A percentile compares a stretch with the other conserved stretches of the same genome.
Evolutionary conservation across 2,329 filamentous ascomycete species (phyloP).

Genomic region (Aspergillus eucalypticola): DNA sequence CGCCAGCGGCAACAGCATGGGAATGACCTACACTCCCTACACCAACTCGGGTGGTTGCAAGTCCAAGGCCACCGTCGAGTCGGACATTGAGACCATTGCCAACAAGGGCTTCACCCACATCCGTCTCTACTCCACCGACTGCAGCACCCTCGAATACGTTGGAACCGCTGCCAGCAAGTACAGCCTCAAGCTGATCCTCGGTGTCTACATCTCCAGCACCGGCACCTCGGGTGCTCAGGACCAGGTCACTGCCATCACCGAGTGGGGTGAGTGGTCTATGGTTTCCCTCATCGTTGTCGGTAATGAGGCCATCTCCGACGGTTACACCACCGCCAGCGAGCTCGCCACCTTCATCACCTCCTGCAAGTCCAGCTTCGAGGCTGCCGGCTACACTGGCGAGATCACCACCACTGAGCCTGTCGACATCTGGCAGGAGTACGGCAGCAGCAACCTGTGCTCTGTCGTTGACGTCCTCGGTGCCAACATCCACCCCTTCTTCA

Average conservation of each 20-base stretch:
- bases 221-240: conserved; percentile 64
- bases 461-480: conserved; percentile 76
- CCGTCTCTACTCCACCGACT: conserved; percentile 92
- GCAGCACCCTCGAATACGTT: conserved; percentile 74
- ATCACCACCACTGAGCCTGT: conserved; percentile 87
- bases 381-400: conserved; percentile 68
- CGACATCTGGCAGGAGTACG: conserved; percentile 69
- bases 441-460: conserved; percentile 60
- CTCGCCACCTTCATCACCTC: conserved; percentile 71
- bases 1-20: conserved; percentile 57
- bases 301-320: conserved; percentile 86
- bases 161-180: conserved; percentile 66
- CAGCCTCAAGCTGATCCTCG: conserved; percentile 78
- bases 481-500: conserved; percentile 97
- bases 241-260: conserved; percentile 72
- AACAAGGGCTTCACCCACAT: conserved; percentile 66
- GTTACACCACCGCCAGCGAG: conserved; percentile 62
- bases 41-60: conserved; percentile 63
- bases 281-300: conserved; percentile 81
- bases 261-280: conserved; percentile 72
- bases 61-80: conserved; percentile 56
- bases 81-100: conserved; percentile 65
- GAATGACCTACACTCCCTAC: conserved; percentile 81
- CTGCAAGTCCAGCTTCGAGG: conserved; percentile 63
- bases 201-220: conserved; percentile 75